These are phyloP conservation scores for Areca catechu DNA, from an alignment of 176 grass and related monocot genomes.

Conservation along the genomic window DNA sequence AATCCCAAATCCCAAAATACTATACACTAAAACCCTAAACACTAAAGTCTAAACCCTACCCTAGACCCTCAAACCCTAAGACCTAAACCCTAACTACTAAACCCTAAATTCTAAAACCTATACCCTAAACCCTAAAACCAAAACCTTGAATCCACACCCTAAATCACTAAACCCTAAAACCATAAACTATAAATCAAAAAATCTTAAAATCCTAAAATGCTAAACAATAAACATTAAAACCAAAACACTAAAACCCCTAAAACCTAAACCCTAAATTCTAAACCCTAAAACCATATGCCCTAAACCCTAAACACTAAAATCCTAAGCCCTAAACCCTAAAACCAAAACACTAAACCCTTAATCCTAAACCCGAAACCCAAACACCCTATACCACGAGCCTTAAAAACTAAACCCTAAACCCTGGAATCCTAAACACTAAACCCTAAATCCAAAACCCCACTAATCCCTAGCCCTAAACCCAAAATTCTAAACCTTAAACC, in stretches of 20 bases:
- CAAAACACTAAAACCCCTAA: slow-evolving; percentile 1
- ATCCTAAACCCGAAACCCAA: neutral
- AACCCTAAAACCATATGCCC: too few relatives aligned
- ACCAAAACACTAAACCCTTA: too few relatives aligned
- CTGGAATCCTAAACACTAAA: slow-evolving; percentile 2
- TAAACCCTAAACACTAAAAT: too few relatives aligned
- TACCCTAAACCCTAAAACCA: slow-evolving; percentile 3
- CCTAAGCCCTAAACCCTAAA: too few relatives aligned
- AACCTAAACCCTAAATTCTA: slow-evolving; percentile 1
- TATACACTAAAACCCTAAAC: slow-evolving; percentile 6
- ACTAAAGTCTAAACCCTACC: slow-evolving; percentile 1
- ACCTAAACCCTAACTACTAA: neutral
- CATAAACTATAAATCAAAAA: too few relatives aligned
- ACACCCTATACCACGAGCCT: neutral
- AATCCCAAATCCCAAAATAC: too few relatives aligned
- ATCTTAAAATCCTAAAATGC: too few relatives aligned
- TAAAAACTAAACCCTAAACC: slow-evolving; percentile 2
- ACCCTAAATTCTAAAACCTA: slow-evolving; percentile 1
- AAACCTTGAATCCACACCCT: too few relatives aligned
- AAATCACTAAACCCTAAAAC: too few relatives aligned
- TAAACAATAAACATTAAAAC: neutral
- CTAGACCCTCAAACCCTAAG: too few relatives aligned
- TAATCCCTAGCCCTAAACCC: slow-evolving; percentile 4
- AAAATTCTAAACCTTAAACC: neutral
- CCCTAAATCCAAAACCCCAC: neutral